Evolutionary conservation across 768 basidiomycete genomes (phyloP), one percentile per base, ranked within the genome.

Genomic region (Russula olivacea): DNA sequence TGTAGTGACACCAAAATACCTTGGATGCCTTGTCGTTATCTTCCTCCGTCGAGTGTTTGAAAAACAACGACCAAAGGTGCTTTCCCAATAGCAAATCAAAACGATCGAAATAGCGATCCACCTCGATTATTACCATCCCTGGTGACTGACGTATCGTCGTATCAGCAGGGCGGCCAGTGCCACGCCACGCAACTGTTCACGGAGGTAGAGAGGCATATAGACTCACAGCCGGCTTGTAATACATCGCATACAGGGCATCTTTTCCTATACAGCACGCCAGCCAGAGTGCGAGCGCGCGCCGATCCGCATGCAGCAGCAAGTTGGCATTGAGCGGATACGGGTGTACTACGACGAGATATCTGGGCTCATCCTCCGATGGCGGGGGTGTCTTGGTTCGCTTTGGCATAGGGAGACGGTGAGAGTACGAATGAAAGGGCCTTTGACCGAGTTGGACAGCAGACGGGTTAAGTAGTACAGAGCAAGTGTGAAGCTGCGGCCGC

Each of bases 101-200:
- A 12, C 71, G 53, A 3, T 65, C 54, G 30, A 73, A 76, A 1
- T 68, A 55, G 21, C 76, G 71, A 28, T 63, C 70, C 32, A 81
- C 68, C 50, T 80, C 80, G 61, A 81, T 71, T 55, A 81, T 76
- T 50, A 81, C 73, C 73, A 76, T 79, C 55, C 72, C 77, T 11
- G 74, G 78, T 1, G 80, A 76, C 78, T 55, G 38, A 23, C 43
- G n/a, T 57, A 40, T 21, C 19, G 21, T 52, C 40, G 7, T 2
- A 19, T 28, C 28, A 28, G 28, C 28, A 28, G 28, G 28, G 28
- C 28, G 2, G 4, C 28, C 4, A 28, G 4, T 28, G 28, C 28
- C 28, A 28, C 28, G 28, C 28, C 28, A 28, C 4, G 28, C 28
- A 2, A 47, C n/a, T 21, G 19, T 32, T 32, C 28, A 28, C 4